These are phyloP conservation scores for Cladosporium sphaerospermum DNA, from an alignment of 2,329 filamentous ascomycete genomes.

Conservation along the genomic window DNA sequence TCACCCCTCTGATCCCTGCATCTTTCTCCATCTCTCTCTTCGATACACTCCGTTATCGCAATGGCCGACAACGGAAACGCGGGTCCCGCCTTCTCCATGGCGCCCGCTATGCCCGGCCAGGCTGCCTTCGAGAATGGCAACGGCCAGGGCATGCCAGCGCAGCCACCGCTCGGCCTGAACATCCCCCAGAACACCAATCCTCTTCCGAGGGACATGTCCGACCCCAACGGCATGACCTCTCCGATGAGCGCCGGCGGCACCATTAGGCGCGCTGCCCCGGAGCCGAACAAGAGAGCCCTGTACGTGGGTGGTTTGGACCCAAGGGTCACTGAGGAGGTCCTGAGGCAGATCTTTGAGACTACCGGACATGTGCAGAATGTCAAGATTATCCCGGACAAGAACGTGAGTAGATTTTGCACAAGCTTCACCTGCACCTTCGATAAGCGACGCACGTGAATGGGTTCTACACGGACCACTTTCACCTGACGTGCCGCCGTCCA, in stretches of 20 bases:
- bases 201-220: conserved; percentile 73
- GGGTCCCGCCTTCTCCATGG: conserved; percentile 4
- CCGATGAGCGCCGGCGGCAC: conserved; percentile 76
- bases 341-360: conserved; percentile 98
- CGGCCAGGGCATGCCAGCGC: conserved; percentile 75
- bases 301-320: conserved; percentile 95
- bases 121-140: conserved; percentile 62
- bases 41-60: background rate
- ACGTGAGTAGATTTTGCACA: conserved; percentile 57
- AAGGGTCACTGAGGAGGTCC: conserved; percentile 88
- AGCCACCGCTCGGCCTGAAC: conserved; percentile 61
- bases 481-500: conserved; percentile 9
- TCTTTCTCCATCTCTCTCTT: conserved; percentile 1
- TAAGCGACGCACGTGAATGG: background rate
- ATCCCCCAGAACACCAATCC: conserved; percentile 96
- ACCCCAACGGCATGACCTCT: conserved; percentile 64
- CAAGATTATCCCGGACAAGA: conserved; percentile 99
- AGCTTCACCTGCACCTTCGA: background rate
- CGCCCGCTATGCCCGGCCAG: conserved; percentile 34
- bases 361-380: conserved; percentile 97
- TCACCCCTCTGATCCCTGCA: conserved; percentile 4
- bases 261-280: conserved; percentile 82
- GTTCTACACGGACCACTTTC: background rate
- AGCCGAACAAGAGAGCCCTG: conserved; percentile 96
- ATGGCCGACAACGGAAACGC: conserved; percentile 9